A percentile compares a stretch with the other conserved stretches of the same genome.
Evolutionary conservation across 768 basidiomycete species (phyloP).

Genomic region (Serendipita indica): DNA sequence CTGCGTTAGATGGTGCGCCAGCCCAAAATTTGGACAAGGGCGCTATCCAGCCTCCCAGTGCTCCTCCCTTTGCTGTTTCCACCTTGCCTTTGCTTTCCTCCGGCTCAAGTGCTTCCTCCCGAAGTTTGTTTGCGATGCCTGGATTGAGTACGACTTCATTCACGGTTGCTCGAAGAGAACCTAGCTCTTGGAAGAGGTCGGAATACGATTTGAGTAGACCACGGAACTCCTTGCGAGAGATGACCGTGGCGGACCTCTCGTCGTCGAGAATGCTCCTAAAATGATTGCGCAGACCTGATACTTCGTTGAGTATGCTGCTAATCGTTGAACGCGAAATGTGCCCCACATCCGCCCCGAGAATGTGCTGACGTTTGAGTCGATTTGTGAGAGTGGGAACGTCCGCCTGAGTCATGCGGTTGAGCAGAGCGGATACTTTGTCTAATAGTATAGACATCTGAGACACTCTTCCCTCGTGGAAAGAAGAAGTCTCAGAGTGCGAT

Average conservation of each 20-base stretch:
- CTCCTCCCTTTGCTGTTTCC: background rate
- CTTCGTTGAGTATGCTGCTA: conserved; percentile 55
- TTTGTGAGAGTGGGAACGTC: conserved; percentile 81
- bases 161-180: conserved; percentile 61
- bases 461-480: conserved; percentile 35
- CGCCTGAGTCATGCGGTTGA: conserved; percentile 50
- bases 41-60: conserved; percentile 55
- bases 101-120: conserved; percentile 53
- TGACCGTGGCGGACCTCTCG: conserved; percentile 34
- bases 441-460: conserved; percentile 21
- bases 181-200: conserved; percentile 72
- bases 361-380: conserved; percentile 78
- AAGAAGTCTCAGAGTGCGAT: conserved; percentile 60
- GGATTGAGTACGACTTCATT: conserved; percentile 91
- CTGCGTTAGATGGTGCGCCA: conserved; percentile 38
- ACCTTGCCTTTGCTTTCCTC: conserved; percentile 28
- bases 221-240: conserved; percentile 64
- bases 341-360: conserved; percentile 47
- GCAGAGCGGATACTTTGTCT: conserved; percentile 41
- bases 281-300: conserved; percentile 48
- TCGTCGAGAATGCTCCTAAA: conserved; percentile 64
- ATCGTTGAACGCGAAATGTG: conserved; percentile 78
- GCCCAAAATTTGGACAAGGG: conserved; percentile 5
- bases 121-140: conserved; percentile 49
- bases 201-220: conserved; percentile 69